Conservation (phyloP, 306 rosid genomes). For the Trifolium fragiferum region DNA sequence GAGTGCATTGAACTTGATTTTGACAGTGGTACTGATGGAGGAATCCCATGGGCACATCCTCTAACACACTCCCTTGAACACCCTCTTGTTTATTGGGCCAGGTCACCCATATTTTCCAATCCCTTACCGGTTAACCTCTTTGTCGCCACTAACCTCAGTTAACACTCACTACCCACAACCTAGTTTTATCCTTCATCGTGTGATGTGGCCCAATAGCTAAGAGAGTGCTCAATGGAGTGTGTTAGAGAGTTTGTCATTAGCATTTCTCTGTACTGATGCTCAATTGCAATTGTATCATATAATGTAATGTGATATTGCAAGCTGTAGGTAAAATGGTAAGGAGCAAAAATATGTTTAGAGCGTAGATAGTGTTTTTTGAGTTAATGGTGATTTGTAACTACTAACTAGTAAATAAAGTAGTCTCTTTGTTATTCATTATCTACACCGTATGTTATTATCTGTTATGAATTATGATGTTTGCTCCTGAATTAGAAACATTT, state of each 20-base stretch:
- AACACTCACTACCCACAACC: too few relatives aligned
- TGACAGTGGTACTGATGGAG: background rate
- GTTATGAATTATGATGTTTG: conserved; percentile 2
- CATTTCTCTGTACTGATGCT: background rate
- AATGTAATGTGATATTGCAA: background rate
- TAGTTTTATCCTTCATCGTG: too few relatives aligned
- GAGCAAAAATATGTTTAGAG: background rate
- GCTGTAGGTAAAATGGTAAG: conserved; percentile 10
- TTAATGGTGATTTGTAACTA: background rate
- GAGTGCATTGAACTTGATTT: background rate
- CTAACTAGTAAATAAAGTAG: background rate
- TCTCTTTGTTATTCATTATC: background rate
- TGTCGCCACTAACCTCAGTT: too few relatives aligned
- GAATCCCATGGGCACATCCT: too few relatives aligned
- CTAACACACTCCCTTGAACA: too few relatives aligned
- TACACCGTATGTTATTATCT: background rate
- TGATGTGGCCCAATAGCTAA: too few relatives aligned
- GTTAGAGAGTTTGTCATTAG: too few relatives aligned
- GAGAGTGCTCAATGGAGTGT: too few relatives aligned
- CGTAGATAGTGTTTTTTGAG: background rate
- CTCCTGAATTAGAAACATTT: conserved; percentile 3
- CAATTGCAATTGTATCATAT: background rate
- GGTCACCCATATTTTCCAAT: too few relatives aligned
- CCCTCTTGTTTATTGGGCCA: too few relatives aligned
- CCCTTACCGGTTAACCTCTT: too few relatives aligned